A percentile compares a stretch with the other conserved stretches of the same genome.
Conservation (phyloP, 163 green algal species). For the Scenedesmus sp. region DNA sequence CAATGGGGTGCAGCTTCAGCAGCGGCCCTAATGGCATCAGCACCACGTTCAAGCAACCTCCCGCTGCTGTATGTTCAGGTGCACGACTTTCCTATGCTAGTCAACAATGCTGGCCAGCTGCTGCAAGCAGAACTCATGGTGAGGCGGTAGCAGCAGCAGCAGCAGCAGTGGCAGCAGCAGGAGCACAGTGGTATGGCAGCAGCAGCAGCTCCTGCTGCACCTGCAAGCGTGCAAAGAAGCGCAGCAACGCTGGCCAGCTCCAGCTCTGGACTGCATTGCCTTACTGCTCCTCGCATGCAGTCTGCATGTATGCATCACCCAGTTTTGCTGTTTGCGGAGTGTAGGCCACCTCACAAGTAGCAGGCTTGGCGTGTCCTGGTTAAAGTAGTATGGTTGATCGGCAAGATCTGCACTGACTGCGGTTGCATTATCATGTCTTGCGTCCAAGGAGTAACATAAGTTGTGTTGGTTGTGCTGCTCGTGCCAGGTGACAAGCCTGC, state of each 20-base stretch:
- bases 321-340: neutral
- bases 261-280: too few species aligned
- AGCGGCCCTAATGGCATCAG: too few species aligned
- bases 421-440: neutral
- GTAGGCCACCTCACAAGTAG: neutral
- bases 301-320: too few species aligned
- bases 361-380: neutral
- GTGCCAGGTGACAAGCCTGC: conserved; percentile 48
- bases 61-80: conserved; percentile 30
- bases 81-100: conserved; percentile 74
- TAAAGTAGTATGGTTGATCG: neutral
- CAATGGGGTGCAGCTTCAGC: neutral
- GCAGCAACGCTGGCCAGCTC: neutral
- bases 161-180: neutral
- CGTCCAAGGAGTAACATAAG: neutral
- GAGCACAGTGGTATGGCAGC: too few species aligned
- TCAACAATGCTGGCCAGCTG: conserved; percentile 63
- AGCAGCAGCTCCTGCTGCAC: neutral
- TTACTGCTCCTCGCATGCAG: too few species aligned
- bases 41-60: neutral
- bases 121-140: conserved; percentile 72
- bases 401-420: neutral
- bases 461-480: neutral
- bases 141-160: neutral
- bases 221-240: neutral